phyloP scores from a whole-genome alignment of 345 rosid species.

The Mercurialis annua region DNA sequence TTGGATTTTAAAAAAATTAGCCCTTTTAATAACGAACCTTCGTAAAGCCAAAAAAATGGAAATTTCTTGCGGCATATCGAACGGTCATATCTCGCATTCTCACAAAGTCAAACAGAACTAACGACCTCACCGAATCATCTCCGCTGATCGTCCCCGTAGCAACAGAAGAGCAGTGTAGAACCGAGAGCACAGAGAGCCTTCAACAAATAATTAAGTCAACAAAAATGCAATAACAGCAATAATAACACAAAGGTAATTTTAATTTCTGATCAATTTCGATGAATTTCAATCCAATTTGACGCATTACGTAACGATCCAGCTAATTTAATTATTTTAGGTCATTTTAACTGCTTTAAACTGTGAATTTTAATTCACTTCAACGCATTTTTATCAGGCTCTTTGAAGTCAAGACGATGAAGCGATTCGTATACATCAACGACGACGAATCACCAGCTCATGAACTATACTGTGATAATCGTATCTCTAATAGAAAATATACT shows the following conservation, averaged over 20 bases:
- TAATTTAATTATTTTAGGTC: too few relatives aligned
- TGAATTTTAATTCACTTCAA: not conserved
- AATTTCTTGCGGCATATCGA: not conserved
- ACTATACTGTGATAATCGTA: slow-evolving; percentile 74
- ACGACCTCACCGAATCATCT: not conserved
- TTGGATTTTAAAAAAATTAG: too few relatives aligned
- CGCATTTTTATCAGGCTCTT: not conserved
- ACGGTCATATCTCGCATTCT: not conserved
- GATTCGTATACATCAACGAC: slow-evolving; percentile 80
- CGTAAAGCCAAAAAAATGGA: not conserved
- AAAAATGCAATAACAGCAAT: not conserved
- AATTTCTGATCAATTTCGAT: too few relatives aligned
- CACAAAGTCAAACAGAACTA: not conserved
- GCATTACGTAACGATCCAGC: too few relatives aligned
- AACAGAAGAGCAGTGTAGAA: not conserved
- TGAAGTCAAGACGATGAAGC: slow-evolving; percentile 59
- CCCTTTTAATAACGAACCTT: not conserved
- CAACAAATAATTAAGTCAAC: too few relatives aligned
- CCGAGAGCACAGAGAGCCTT: not conserved
- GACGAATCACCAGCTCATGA: slow-evolving; percentile 60
- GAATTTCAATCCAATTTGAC: too few relatives aligned
- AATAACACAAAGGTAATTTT: not conserved
- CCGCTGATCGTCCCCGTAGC: not conserved
- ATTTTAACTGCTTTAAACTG: too few relatives aligned
- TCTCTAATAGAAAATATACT: slow-evolving; percentile 89